Evolutionary conservation across 768 basidiomycete species (phyloP), one percentile per base, ranked within the genome.

Genomic region (Royoungia palumana): DNA sequence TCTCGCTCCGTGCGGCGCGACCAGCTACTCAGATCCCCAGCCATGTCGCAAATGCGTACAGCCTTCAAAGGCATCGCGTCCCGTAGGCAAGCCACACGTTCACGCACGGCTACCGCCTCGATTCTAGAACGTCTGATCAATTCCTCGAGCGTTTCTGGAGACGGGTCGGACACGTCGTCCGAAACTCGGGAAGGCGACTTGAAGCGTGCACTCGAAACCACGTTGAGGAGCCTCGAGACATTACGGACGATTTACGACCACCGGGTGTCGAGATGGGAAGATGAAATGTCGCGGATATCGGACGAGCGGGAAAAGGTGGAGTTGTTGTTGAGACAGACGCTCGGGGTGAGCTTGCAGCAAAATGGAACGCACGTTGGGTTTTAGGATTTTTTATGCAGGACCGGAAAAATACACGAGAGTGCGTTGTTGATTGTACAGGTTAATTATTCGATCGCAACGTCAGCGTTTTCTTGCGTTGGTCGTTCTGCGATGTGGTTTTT

Each of bases 1-100:
- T 89, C 87, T 21, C 81, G 89, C 8, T 77, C 83, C 1, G 76
- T 90, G 41, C 81, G 85, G 19, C 77, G 87, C 14, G 76, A 82
- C 36, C 61, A 76, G 0, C 50, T 83, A 11, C 45, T 66, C 24
- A 74, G 71, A 22, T 80, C 81, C 0, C 61, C 75, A 5, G 72
- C 75, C 5, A 73, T 88, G 68, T 58, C 63, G 10, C 73, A 72
- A 44, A 71, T 89, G 9, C 82, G 81, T 2, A 56, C 73, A 2
- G 71, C 76, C 2, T 89, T 89, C 72, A 70, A 75, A 14, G 76
- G 76, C 12, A 72, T 89, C 25, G 81, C 87, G 0, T 56, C 73
- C 2, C 77, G 80, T 32, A 76, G 87, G 19, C 75, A 67, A n/a
- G 76, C 57, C 54, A 64, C 56, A 58, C 79, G 55, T 66, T 79